A percentile compares a stretch with the other conserved stretches of the same genome.
phyloP scores from a whole-genome alignment of 2,329 filamentous ascomycete genomes.

The Pleoardoris graminearum region DNA sequence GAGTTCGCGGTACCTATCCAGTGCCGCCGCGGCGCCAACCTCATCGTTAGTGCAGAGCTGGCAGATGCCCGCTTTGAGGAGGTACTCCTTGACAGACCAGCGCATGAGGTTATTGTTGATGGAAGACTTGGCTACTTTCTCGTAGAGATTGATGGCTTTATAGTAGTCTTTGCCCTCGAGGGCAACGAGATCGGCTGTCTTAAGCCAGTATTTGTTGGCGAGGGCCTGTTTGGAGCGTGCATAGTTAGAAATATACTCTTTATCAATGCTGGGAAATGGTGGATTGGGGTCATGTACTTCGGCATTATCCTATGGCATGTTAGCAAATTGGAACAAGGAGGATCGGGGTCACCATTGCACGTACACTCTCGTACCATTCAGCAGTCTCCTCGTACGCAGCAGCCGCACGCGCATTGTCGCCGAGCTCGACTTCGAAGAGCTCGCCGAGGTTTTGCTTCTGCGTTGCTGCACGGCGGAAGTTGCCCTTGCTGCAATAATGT shows the following conservation, averaged over 20 bases:
- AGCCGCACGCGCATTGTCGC: constrained; percentile 76
- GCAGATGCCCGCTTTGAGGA: constrained; percentile 92
- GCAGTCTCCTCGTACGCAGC: constrained; percentile 85
- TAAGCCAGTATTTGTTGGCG: constrained; percentile 91
- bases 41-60: constrained; percentile 76
- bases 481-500: constrained; percentile 86
- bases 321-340: constrained; percentile 13
- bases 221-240: constrained; percentile 54
- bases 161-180: constrained; percentile 76
- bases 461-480: constrained; percentile 86
- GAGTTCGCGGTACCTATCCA: constrained; percentile 80
- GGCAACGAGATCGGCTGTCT: constrained; percentile 85
- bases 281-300: constrained; percentile 28
- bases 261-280: constrained; percentile 11
- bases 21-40: constrained; percentile 75
- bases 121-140: constrained; percentile 76
- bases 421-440: constrained; percentile 79
- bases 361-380: constrained; percentile 73
- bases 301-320: constrained; percentile 40
- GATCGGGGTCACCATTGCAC: constrained; percentile 21
- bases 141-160: constrained; percentile 59
- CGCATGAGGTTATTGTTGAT: constrained; percentile 78
- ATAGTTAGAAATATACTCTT: constrained; percentile 26
- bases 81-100: constrained; percentile 81
- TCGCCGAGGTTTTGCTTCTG: constrained; percentile 90